Conservation (phyloP, 129 eudicot species). For the Deinandra increscens region DNA sequence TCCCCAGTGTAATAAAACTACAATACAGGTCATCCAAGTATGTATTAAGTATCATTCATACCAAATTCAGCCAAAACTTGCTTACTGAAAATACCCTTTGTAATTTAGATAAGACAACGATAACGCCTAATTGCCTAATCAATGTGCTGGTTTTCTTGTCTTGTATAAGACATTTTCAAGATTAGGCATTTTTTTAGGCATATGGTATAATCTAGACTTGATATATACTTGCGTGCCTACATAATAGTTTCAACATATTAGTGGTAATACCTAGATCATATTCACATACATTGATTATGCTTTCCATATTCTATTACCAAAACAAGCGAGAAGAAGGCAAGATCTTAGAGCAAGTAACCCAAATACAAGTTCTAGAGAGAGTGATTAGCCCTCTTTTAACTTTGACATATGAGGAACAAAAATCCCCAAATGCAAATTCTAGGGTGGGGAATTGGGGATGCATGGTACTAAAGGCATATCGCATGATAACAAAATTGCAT, state of each 20-base stretch:
- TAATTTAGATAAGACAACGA: neutral
- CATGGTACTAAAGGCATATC: neutral
- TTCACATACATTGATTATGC: too few species aligned
- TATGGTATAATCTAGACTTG: neutral
- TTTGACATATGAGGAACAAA: neutral
- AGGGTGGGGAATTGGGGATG: neutral
- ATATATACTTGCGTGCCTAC: neutral
- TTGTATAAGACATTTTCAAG: neutral
- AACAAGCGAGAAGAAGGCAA: neutral
- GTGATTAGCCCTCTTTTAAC: neutral
- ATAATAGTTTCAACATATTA: neutral
- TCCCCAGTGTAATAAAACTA: neutral
- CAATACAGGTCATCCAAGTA: neutral
- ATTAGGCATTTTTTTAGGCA: neutral
- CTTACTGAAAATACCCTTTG: neutral
- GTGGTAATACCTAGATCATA: neutral
- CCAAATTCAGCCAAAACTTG: neutral
- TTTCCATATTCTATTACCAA: too few species aligned
- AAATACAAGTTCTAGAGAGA: neutral
- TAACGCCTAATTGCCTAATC: neutral
- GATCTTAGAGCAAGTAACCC: neutral
- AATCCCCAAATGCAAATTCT: neutral
- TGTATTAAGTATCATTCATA: neutral
- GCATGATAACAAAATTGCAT: constrained; percentile 6
- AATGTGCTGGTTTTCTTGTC: neutral